Base-by-base conservation (phyloP, 2,329 filamentous ascomycete species). In the Fusarium haematococcum region DNA sequence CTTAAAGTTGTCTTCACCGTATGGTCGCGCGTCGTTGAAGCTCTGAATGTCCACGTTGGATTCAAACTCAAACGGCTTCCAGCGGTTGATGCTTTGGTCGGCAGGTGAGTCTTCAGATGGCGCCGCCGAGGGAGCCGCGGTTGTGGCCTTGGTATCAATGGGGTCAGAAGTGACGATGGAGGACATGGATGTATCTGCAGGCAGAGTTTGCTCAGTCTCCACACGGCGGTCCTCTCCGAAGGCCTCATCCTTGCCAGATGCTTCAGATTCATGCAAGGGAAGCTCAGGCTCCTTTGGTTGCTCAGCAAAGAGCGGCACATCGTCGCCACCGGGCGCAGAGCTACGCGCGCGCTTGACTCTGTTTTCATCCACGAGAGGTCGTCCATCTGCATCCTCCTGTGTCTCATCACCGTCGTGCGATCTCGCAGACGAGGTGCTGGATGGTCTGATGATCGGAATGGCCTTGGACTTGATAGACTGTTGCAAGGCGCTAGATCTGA, bases 391-490 rank as follows among this genome's bases (percentile, higher is more conserved):
- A 32, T 81, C 80, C 11, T 81, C 73, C 35, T 77, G 75, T 2
- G 76, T 72, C 20, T 77, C 69, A 20, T 76, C 69, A 5, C 61
- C 63, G 27, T 79, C 74, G 4, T 74, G 65, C 1, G 81, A 79
- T 18, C 82, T 80, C 2, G 81, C 82, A 65, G 71, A 85, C 81
- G 75, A 86, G 85, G 73, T 83, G 76, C 86, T 91, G 67, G 91
- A 87, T 1, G 94, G 93, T 43, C 88, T 88, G 11, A 96, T 84
- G 71, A 98, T 97, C 0, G 95, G 93, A 64, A 98, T 89, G 11
- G 95, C 95, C 84, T 97, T 98, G 6, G 92, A 94, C 76, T 91
- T 91, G 83, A 93, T 95, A 1, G 84, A 81, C 8, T 92, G 89
- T 78, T 93, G 93, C 32, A 90, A 84, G 59, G 91, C 88, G 16